Evolutionary conservation across 495 filamentous ascomycete species (phyloP), one percentile per base, ranked within the genome.

Genomic region (Tuber microsphaerosporum): DNA sequence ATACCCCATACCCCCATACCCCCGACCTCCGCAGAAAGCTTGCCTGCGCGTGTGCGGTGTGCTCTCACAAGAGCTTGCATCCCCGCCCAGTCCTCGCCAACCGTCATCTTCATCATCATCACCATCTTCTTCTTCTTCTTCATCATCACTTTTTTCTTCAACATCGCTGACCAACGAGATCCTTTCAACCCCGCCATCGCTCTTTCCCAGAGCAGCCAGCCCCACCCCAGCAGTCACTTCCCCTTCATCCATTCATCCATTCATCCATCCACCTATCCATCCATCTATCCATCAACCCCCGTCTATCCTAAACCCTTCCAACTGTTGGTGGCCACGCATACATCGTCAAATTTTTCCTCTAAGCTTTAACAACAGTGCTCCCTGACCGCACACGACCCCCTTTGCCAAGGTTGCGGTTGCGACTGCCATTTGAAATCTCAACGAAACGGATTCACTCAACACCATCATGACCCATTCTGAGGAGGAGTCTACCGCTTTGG

Each of bases 401-500:
- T 51, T 73, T 51, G 44, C 44, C 71, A 73, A 42, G n/a, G 70
- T 20, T 71, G 70, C 26, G 34, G 70, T 12, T 42, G 70, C 39
- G 44, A 45, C 39, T 71, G 70, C 43, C 39, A 39, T 72, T 72
- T 51, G 42, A 31, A n/a, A 41, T 72, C 45, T 26, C 39, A 34
- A 37, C 71, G 42, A 44, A 72, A 72, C 71, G 71, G 71, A 43
- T 43, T 51, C 45, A 41, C 71, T 44, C 70, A 74, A 74, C 78
- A 73, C 79, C 71, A 80, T 70, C 74, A 83, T 82, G 81, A 82
- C 81, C 69, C 81, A 76, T 72, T 81, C 81, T 12, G 78, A 80
- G 72, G 81, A 82, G 74, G 81, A 82, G 74, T 75, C 81, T 34
- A 75, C 75, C 56, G 76, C 84, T 71, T 75, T 84, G 48, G 83